phyloP scores from a whole-genome alignment of 2,329 filamentous ascomycete species.

The Furcasterigmium sp. region DNA sequence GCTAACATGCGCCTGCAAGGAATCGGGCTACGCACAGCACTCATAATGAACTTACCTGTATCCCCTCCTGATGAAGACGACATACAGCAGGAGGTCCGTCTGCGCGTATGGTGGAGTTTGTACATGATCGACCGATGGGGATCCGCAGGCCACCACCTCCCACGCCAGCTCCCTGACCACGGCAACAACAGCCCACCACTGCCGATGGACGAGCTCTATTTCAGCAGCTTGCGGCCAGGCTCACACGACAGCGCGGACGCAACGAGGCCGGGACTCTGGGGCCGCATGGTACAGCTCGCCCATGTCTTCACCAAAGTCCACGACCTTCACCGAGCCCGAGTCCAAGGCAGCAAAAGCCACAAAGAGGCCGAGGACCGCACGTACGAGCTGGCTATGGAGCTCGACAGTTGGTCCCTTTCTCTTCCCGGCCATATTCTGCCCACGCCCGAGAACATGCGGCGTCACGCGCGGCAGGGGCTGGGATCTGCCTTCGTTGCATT shows the following conservation, averaged over 20 bases:
- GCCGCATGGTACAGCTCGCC: constrained; percentile 3
- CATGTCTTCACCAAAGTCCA: background rate
- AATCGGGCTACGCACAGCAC: background rate
- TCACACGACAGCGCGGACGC: background rate
- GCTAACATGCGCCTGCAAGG: no score
- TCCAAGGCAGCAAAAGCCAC: background rate
- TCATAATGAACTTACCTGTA: background rate
- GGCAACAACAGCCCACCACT: background rate
- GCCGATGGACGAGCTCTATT: constrained; percentile 3
- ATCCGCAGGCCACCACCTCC: background rate
- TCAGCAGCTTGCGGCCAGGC: background rate
- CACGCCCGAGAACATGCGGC: background rate
- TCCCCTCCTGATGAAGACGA: background rate
- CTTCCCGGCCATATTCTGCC: background rate
- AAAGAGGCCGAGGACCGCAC: background rate
- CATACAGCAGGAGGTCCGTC: background rate
- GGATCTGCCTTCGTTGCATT: constrained; percentile 3
- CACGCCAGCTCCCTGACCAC: background rate
- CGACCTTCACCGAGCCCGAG: background rate
- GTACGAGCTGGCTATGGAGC: background rate
- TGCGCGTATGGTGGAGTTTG: constrained; percentile 1
- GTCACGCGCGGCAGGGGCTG: background rate
- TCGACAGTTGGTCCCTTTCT: background rate
- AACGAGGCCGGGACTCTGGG: constrained; percentile 1
- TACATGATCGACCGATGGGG: constrained; percentile 5